A percentile compares a stretch with the other conserved stretches of the same genome.
Evolutionary conservation across 2,329 filamentous ascomycete genomes (phyloP).

Genomic region (Pseudogymnoascus verrucosus): DNA sequence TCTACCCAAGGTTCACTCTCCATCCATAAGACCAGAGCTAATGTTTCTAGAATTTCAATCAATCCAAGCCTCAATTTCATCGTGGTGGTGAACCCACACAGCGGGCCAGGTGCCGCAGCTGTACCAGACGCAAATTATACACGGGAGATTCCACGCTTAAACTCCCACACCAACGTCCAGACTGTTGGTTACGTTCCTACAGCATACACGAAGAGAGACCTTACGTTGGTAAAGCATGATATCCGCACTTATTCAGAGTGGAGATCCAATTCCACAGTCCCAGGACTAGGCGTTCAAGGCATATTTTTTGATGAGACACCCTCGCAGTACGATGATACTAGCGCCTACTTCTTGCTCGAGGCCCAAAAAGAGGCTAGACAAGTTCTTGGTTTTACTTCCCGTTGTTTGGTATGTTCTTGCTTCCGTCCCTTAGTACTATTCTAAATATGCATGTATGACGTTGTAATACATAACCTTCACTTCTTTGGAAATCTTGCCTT

Average conservation of each 20-base stretch:
- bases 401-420: conserved; percentile 30
- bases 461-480: background rate
- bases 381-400: conserved; percentile 27
- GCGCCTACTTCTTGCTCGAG: conserved; percentile 28
- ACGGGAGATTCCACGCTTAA: conserved; percentile 29
- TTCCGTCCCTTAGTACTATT: background rate
- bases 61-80: conserved; percentile 19
- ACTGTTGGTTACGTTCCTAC: conserved; percentile 36
- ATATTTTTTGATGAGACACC: conserved; percentile 42
- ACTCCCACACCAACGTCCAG: conserved; percentile 31
- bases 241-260: conserved; percentile 36
- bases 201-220: conserved; percentile 25
- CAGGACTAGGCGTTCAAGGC: conserved; percentile 19
- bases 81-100: conserved; percentile 24
- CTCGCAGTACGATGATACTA: conserved; percentile 27
- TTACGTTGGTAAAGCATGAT: conserved; percentile 30
- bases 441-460: background rate
- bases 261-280: no score
- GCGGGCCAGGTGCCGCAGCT: conserved; percentile 27
- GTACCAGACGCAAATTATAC: conserved; percentile 30
- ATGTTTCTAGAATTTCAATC: no score
- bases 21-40: no score
- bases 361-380: conserved; percentile 28
- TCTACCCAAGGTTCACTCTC: background rate
- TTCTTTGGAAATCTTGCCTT: no score